Base-by-base conservation (phyloP, 805 yeast species). In the Monosporozyma solicola region DNA sequence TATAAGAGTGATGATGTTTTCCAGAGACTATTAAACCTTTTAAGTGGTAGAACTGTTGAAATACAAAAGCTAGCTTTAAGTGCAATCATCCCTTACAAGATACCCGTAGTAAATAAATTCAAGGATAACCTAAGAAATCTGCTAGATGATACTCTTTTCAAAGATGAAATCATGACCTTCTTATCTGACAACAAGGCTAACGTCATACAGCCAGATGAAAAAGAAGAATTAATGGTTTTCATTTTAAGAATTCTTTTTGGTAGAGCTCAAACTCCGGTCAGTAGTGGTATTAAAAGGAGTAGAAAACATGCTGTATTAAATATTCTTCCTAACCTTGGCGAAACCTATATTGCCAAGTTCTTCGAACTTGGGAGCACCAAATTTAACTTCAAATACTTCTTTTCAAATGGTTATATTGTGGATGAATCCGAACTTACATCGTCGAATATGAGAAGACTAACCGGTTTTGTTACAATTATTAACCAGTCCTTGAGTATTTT, bases 231-330 rank as follows among this genome's bases (percentile, higher is more conserved):
- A 2, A 79, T 89, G 79, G 94, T 95, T 1, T 62, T 87, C 32
- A 76, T 90, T 3, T 64, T 90, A 49, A 72, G 97, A 58, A 84
- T 94, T 27, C 71, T 94, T 22, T 92, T 84, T 68, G 98, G 98
- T 8, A 77, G 95, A 53, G 88, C 90, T 8, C 95, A 88, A 68
- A 77, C 84, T 1, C 75, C 83, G 41, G 78, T 74, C 52, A 72
- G 80, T 1, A 83, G 86, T 65, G 89, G 88, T 54, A 78, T 83
- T 31, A 87, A 87, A 62, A 78, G 80, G 52, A 83, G 90, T 33
- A 78, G 86, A 58, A 85, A 88, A 57, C 77, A 75, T 60, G 87
- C 94, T 8, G 84, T 87, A 8, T 73, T 87, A 11, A 74, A 83
- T 24, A 72, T 82, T 6, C 67, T 88, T 49, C 84, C 87, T 4